Evolutionary conservation across 2,329 filamentous ascomycete species (phyloP).

Genomic region (Grosmannia clavigera): DNA sequence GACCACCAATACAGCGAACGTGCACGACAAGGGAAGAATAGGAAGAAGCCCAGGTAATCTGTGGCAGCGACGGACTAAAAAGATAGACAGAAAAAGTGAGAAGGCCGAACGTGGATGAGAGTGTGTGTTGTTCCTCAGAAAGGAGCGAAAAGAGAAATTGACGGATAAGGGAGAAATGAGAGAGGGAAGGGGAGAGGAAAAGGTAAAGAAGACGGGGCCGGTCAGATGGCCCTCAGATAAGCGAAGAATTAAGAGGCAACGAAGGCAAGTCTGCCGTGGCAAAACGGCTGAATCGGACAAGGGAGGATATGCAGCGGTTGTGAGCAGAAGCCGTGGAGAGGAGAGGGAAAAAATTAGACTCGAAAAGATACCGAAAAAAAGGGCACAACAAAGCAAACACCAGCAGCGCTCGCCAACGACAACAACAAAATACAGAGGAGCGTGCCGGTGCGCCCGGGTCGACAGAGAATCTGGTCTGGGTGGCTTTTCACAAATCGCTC

Average conservation of each 20-base stretch:
- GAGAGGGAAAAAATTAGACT: background rate
- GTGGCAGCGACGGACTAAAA: background rate
- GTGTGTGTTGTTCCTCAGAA: background rate
- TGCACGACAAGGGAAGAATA: background rate
- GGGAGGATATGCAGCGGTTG: background rate
- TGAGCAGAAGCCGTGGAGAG: background rate
- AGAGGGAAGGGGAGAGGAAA: background rate
- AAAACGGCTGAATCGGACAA: background rate
- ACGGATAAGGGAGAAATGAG: background rate
- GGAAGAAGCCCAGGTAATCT: background rate
- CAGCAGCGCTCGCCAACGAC: background rate
- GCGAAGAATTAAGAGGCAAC: background rate
- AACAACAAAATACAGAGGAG: background rate
- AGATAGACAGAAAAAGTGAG: background rate
- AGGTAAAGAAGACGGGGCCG: background rate
- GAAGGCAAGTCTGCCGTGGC: background rate
- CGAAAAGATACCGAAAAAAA: background rate
- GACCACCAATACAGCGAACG: background rate
- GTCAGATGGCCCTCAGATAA: background rate
- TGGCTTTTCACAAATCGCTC: background rate
- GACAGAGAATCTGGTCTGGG: background rate
- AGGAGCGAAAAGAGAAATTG: background rate
- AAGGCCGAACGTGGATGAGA: background rate
- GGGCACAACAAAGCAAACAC: conserved; percentile 1
- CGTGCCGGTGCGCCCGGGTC: background rate